Base-by-base conservation (phyloP, 2,329 filamentous ascomycete species). In the Penicillium sp. region DNA sequence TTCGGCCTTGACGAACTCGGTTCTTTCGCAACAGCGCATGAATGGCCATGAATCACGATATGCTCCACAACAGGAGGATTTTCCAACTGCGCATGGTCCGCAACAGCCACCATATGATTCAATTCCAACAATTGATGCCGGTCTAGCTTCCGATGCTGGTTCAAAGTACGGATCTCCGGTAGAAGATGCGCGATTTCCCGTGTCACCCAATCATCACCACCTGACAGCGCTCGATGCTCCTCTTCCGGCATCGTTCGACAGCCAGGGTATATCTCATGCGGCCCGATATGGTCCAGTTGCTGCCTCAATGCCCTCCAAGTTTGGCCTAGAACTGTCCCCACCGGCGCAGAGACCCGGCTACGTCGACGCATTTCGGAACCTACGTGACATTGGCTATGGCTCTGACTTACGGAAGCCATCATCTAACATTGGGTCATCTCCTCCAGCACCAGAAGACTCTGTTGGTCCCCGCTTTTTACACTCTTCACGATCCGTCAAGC, bases 191-290 rank as follows among this genome's bases (percentile, higher is more conserved):
- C 81, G 86, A n/a, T 75, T 90, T 26, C 86, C 86, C 16, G 78
- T 93, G 36, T 94, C 90, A 10, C 88, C 90, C 0, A 78, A 80
- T 36, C 75, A 76, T 36, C 76, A 75, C 53, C 80, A 80, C 37
- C 83, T 95, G n/a, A 93, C 87, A n/a, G 87, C 94, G 10, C 78
- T 96, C 48, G 91, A 97, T 69, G 93, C 89, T 2, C 89, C 88
- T 11, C 78, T 97, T 7, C 93, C 93, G 1, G 87, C 90, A 7
- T 97, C 91, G 0, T 96, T 97, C 63, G 93, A 97, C 67, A 94
- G 89, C 56, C 93, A 96, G 59, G 91, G 90, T 34, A 87, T 96
- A 37, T 96, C 90, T 8, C 87, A 91, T 63, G 89, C 88, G 47
- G 90, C 91, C 13, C 81, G 88, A 44, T 89, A 90, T 62, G 93